Evolutionary conservation across 805 yeast species (phyloP).

Genomic region (Ogataea paraovalis): DNA sequence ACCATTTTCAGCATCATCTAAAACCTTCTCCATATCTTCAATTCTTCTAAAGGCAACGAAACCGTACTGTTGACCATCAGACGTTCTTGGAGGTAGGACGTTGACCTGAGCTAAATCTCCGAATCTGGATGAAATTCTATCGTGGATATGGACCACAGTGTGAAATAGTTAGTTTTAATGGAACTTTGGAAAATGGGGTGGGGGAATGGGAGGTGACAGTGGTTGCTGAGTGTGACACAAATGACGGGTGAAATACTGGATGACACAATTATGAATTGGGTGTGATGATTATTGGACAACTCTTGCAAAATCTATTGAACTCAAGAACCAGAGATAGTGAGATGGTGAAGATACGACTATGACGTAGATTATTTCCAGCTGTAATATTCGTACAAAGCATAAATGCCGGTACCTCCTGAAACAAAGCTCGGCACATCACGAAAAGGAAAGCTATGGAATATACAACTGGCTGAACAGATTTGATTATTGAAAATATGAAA

Average conservation of each 20-base stretch:
- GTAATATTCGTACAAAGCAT: too few species aligned
- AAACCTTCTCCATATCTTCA: slow-evolving; percentile 52
- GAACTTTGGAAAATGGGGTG: neutral
- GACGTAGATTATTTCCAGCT: too few species aligned
- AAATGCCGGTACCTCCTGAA: too few species aligned
- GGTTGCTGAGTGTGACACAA: neutral
- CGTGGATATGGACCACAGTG: slow-evolving; percentile 1
- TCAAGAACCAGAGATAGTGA: too few species aligned
- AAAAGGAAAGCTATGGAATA: too few species aligned
- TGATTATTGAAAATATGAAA: too few species aligned
- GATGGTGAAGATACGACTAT: too few species aligned
- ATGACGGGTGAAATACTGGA: neutral
- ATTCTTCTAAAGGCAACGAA: slow-evolving; percentile 54
- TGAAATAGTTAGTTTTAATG: neutral
- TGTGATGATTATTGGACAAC: too few species aligned
- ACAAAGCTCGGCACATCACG: too few species aligned
- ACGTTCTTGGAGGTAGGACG: slow-evolving; percentile 58
- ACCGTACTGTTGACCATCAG: slow-evolving; percentile 58
- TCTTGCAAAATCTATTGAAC: too few species aligned
- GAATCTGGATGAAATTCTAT: slow-evolving; percentile 31
- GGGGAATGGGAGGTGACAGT: neutral
- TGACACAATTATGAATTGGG: too few species aligned
- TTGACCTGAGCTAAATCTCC: slow-evolving; percentile 58
- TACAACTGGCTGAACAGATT: too few species aligned
- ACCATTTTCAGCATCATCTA: slow-evolving; percentile 40